Conservation (phyloP, 345 rosid species). For the Anacardium occidentale region DNA sequence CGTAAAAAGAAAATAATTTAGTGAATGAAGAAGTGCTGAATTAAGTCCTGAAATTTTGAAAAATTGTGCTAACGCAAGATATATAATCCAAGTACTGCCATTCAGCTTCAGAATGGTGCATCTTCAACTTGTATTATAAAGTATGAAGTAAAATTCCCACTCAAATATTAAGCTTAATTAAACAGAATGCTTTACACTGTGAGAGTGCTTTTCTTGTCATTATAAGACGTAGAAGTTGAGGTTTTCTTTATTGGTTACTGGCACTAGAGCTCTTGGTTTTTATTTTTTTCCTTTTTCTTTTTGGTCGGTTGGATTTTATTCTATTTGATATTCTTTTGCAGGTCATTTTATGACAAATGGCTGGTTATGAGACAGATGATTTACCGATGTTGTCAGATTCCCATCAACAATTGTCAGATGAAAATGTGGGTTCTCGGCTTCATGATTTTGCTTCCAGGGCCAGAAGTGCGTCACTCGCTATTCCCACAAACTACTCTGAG, state of each 20-base stretch:
- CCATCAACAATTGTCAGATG: constrained; percentile 28
- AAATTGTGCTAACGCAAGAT: not conserved
- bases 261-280: not conserved
- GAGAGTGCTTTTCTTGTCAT: not conserved
- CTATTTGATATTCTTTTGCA: constrained; percentile 14
- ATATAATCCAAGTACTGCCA: not conserved
- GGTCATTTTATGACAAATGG: constrained; percentile 41
- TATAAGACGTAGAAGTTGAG: not conserved
- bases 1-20: not conserved
- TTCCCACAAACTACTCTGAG: constrained; percentile 45
- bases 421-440: constrained; percentile 33
- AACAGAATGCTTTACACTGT: not conserved
- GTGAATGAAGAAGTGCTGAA: not conserved
- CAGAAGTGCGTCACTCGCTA: constrained; percentile 63
- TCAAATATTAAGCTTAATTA: not conserved
- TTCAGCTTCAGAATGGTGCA: not conserved
- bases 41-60: not conserved
- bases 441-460: constrained; percentile 40
- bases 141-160: not conserved
- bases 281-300: not conserved
- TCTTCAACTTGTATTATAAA: not conserved
- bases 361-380: constrained; percentile 53
- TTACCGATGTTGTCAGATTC: constrained; percentile 58
- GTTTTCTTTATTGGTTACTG: not conserved
- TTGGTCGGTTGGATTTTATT: not conserved